Evolutionary conservation across 345 rosid genomes (phyloP), one percentile per base, ranked within the genome.

Genomic region (Passiflora organensis): DNA sequence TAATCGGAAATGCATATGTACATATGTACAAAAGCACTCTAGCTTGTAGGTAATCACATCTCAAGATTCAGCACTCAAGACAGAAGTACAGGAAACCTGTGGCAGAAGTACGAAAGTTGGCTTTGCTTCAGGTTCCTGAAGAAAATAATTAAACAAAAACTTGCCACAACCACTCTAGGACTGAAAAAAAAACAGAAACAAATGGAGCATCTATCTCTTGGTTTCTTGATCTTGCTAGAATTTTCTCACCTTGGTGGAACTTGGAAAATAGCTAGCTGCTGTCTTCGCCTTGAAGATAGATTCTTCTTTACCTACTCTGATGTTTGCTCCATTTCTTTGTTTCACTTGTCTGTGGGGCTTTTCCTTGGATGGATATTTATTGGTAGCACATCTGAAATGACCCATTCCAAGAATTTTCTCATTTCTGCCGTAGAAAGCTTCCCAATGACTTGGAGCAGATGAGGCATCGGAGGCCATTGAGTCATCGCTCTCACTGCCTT

Each of bases 401-500:
- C 45, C 48, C 32, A 10, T 55, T 20, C 45, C 43, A 51, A 18
- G 48, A 13, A 45, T 54, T 48, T n/a, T 42, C 58, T 59, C 44
- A 36, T 18, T 59, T 57, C 42, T 62, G 53, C 48, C 49, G 52
- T 55, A 34, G 45, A 64, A 55, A 64, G 70, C 43, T 58, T 80
- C 66, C 2, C 25, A 75, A 44, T 67, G 78, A 44, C 77, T 74
- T 60, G 82, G 86, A 12, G 88, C 83, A 4, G 91, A 85, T 17
- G 87, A 82, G 38, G 91, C 91, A 63, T 85, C 91, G 23, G 87
- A 85, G 39, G 80, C 76, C 91, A 85, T 80, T 0, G 91, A 85
- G 39, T 82, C 87, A 72, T 82, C 91, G 42, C 83, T 81, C 56
- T 77, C 76, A 44, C 55, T n/a, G n/a, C n/a, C n/a, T n/a, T n/a